These are phyloP conservation scores for Sugiyamaella paludigena DNA, from an alignment of 1,139 yeast genomes.

Conservation along the genomic window DNA sequence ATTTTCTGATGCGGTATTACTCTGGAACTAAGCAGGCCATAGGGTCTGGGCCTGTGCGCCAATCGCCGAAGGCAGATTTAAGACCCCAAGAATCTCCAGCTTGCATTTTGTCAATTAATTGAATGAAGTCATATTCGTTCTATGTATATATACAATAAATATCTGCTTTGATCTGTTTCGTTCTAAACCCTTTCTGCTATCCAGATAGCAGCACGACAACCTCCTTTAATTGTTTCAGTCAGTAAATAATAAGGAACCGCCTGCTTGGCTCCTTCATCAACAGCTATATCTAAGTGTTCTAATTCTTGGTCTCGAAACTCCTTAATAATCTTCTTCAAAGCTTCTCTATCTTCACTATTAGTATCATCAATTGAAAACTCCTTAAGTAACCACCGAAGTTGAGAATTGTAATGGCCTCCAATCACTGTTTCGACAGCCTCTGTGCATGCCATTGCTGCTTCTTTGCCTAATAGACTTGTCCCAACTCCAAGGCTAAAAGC, in stretches of 20 bases:
- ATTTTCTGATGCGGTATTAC: no score
- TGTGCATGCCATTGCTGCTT: constrained; percentile 99
- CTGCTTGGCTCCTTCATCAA: constrained; percentile 83
- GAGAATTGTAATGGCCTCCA: constrained; percentile 93
- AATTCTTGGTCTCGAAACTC: constrained; percentile 91
- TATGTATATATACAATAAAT: background rate
- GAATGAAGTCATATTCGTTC: background rate
- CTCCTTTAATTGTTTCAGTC: constrained; percentile 80
- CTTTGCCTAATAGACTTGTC: constrained; percentile 84
- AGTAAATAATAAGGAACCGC: constrained; percentile 89
- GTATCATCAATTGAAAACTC: constrained; percentile 44
- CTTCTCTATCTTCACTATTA: constrained; percentile 55
- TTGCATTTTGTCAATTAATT: background rate
- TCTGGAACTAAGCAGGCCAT: no score
- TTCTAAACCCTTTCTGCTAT: constrained; percentile 67
- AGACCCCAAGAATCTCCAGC: background rate
- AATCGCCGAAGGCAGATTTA: background rate
- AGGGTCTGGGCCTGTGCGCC: no score
- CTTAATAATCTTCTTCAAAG: constrained; percentile 61
- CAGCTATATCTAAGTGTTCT: constrained; percentile 93
- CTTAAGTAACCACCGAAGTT: constrained; percentile 61
- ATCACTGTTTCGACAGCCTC: constrained; percentile 98
- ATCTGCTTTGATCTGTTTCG: background rate
- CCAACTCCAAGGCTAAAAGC: constrained; percentile 84
- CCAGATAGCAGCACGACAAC: constrained; percentile 87